Evolutionary conservation across 139 green algal genomes (phyloP).

Genomic region (Chlorella sp.): DNA sequence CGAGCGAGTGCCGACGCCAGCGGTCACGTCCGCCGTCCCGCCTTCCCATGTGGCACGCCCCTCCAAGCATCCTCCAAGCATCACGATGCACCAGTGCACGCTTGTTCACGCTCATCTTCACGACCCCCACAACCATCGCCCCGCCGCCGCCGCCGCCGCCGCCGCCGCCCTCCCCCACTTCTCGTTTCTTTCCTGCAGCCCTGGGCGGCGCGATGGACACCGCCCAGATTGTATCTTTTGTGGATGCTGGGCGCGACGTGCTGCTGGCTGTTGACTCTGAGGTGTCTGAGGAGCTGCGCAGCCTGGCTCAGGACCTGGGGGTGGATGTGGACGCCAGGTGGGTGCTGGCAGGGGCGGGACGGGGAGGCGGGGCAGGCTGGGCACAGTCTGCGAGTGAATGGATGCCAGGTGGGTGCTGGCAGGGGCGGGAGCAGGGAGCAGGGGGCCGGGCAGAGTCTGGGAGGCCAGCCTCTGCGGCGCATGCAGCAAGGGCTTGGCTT

Average conservation of each 20-base stretch:
- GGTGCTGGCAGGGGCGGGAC: not conserved
- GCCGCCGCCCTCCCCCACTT: not conserved
- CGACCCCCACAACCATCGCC: not conserved
- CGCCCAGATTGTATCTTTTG: constrained; percentile 80
- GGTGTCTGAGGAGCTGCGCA: constrained; percentile 59
- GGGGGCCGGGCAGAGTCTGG: not conserved
- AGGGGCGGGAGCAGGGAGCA: not conserved
- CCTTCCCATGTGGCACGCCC: too few species aligned
- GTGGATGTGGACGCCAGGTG: constrained; percentile 77
- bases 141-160: not conserved
- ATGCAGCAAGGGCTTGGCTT: too few species aligned
- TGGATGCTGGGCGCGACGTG: constrained; percentile 84
- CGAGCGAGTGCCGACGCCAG: too few species aligned
- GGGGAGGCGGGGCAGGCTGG: not conserved
- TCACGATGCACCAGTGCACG: too few species aligned
- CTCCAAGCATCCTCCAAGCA: too few species aligned
- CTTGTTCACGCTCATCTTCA: too few species aligned
- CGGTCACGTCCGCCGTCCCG: too few species aligned
- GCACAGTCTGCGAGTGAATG: constrained; percentile 44
- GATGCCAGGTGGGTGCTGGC: constrained; percentile 49
- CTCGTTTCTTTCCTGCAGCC: constrained; percentile 45
- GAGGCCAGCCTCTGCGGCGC: not conserved
- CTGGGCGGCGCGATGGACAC: constrained; percentile 73
- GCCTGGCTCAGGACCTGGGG: constrained; percentile 71
- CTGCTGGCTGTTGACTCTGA: constrained; percentile 72